Evolutionary conservation across 345 rosid genomes (phyloP), one percentile per base, ranked within the genome.

Genomic region (Melaleuca alternifolia): DNA sequence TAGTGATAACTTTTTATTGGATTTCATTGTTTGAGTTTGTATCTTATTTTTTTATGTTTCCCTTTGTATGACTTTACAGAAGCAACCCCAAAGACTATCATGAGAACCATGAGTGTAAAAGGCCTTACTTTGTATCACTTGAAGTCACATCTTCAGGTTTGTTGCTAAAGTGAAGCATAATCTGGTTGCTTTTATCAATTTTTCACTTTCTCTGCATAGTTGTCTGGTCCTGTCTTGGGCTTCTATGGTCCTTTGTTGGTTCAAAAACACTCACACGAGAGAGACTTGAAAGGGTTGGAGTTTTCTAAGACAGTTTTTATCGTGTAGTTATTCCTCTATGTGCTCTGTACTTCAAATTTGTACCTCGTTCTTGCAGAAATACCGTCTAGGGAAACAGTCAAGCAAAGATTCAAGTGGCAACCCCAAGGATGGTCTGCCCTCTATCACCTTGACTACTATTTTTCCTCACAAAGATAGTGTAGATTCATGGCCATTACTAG

Each of bases 21-120:
- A 82, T 52, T 52, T 84, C 28, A n/a, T 85, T 23, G 61, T 50
- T 62, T 5, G 44, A 11, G 33, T 84, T 44, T 37, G 76, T 84
- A 51, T 23, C 53, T 56, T n/a, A 44, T 37, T 41, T 53, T 83
- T 14, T 46, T 37, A 41, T 85, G 53, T 77, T 83, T 85, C 51
- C 65, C 76, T 62, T 62, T 3, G 5, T 62, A 15, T 62, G 76
- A 61, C 56, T 87, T 88, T 85, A 88, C 94, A 95, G 97, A 95
- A 92, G 99, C 99, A 83, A 96, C 99, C 8, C 99, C 99, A 1
- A 96, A 96, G 92, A 94, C 96, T 85, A 94, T 96, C 62, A 87
- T 96, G 99, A 93, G 97, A 89, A 94, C 96, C 4, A 96, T 96
- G 99, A 96, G 96, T 57, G 99, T 96, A 84, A 96, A 96, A 88